These are phyloP conservation scores for Astraeus odoratus DNA, from an alignment of 768 basidiomycete genomes.

Conservation along the genomic window DNA sequence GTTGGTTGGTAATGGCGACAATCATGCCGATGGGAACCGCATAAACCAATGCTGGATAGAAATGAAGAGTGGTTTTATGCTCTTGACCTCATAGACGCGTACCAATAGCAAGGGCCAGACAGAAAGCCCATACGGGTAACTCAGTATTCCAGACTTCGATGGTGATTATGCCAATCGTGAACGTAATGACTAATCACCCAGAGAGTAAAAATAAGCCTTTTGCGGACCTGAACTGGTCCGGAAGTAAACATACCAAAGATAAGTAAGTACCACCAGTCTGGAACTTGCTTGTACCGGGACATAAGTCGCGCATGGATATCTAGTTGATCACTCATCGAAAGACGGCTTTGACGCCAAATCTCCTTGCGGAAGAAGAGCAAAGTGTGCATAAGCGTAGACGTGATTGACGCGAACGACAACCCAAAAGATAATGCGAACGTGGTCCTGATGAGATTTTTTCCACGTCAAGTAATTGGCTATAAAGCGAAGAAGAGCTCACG, in stretches of 20 bases:
- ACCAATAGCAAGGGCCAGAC: conserved; percentile 38
- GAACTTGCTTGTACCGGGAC: conserved; percentile 50
- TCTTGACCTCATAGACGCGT: conserved; percentile 7
- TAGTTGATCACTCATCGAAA: conserved; percentile 69
- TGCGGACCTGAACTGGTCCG: too few relatives aligned
- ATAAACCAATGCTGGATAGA: conserved; percentile 41
- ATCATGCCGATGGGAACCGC: conserved; percentile 74
- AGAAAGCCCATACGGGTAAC: conserved; percentile 37
- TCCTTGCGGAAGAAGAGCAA: conserved; percentile 73
- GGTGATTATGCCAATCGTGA: conserved; percentile 55
- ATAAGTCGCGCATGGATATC: conserved; percentile 67
- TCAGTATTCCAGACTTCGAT: conserved; percentile 58
- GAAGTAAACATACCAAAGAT: conserved; percentile 28
- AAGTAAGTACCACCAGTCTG: conserved; percentile 53
- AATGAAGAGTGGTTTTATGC: not conserved
- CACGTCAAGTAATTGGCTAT: not conserved
- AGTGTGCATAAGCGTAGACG: conserved; percentile 67
- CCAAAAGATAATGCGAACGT: conserved; percentile 79
- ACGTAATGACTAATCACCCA: conserved; percentile 37
- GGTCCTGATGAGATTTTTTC: not conserved
- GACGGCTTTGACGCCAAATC: conserved; percentile 64
- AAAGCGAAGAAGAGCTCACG: conserved; percentile 16
- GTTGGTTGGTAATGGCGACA: conserved; percentile 75
- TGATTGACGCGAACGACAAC: conserved; percentile 74
- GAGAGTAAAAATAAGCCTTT: too few relatives aligned